Conservation (phyloP, 225 moss, liverwort and hornwort genomes). For the Ulota crispa region DNA sequence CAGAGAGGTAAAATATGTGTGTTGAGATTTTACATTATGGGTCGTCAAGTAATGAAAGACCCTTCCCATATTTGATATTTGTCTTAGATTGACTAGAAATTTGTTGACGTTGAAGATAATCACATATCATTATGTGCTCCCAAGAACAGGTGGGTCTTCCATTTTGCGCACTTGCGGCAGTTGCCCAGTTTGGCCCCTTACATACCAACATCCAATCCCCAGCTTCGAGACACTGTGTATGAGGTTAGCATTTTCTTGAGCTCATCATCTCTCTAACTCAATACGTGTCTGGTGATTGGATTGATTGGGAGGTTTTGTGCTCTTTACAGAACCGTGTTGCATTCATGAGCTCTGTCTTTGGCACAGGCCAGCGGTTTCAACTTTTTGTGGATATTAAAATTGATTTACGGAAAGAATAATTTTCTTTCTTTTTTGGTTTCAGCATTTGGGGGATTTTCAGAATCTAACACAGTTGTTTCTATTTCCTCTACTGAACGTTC, state of each 20-base stretch:
- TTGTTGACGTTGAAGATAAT: slow-evolving; percentile 1
- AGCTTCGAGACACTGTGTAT: slow-evolving; percentile 95
- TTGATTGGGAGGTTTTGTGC: neutral
- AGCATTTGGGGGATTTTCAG: neutral
- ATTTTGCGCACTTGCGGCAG: slow-evolving; percentile 96
- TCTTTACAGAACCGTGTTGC: neutral
- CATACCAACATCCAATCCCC: slow-evolving; percentile 81
- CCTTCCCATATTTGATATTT: neutral
- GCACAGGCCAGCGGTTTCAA: neutral
- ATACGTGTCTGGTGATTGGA: slow-evolving; percentile 13
- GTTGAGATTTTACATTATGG: neutral
- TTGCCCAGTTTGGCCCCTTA: slow-evolving; percentile 90
- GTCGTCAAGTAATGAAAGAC: neutral
- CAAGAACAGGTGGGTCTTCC: slow-evolving; percentile 91
- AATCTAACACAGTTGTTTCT: neutral
- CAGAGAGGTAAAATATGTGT: neutral
- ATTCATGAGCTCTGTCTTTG: slow-evolving; percentile 2
- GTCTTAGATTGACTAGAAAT: neutral
- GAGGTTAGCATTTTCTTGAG: slow-evolving; percentile 57
- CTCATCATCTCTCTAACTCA: neutral
- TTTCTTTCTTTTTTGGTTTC: neutral
- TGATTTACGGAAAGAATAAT: neutral
- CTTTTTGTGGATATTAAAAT: neutral
- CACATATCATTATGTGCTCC: slow-evolving; percentile 8
- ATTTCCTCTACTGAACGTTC: neutral